Percentiles rank a stretch among this genome's conserved stretches.
Conservation (phyloP, 179 eudicot genomes). For the Corrigiola litoralis region DNA sequence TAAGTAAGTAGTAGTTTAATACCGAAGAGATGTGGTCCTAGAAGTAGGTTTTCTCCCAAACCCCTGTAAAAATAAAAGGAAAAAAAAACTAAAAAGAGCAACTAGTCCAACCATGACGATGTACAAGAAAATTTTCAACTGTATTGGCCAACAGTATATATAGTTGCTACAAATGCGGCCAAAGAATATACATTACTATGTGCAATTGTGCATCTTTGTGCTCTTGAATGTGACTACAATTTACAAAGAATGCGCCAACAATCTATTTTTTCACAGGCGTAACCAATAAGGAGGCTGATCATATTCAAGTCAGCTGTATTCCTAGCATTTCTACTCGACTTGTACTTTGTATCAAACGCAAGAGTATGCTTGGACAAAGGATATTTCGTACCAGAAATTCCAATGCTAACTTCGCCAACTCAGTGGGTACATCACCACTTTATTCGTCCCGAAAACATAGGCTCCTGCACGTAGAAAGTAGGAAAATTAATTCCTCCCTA, state of each 20-base stretch:
- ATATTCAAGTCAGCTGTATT: too few relatives aligned
- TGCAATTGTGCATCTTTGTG: background rate
- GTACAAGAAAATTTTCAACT: too few relatives aligned
- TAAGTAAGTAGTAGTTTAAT: too few relatives aligned
- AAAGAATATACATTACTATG: background rate
- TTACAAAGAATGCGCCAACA: background rate
- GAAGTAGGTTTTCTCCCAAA: too few relatives aligned
- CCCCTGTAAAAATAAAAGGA: too few relatives aligned
- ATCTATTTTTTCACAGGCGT: background rate
- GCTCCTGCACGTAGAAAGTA: slow-evolving; percentile 40
- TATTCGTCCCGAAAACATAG: slow-evolving; percentile 47
- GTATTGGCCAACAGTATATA: background rate
- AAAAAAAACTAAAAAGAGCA: too few relatives aligned
- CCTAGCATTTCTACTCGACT: background rate
- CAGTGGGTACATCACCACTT: slow-evolving; percentile 24
- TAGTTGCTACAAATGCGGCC: background rate
- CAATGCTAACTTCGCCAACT: slow-evolving; percentile 23
- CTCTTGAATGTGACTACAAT: background rate
- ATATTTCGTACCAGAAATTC: background rate
- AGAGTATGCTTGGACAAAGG: background rate
- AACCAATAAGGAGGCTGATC: too few relatives aligned
- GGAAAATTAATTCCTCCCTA: background rate
- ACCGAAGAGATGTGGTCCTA: too few relatives aligned
- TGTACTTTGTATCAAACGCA: background rate
- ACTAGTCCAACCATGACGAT: too few relatives aligned